A percentile compares a stretch with the other conserved stretches of the same genome.
phyloP scores from a whole-genome alignment of 2,329 filamentous ascomycete genomes.

The Botrytis deweyae region DNA sequence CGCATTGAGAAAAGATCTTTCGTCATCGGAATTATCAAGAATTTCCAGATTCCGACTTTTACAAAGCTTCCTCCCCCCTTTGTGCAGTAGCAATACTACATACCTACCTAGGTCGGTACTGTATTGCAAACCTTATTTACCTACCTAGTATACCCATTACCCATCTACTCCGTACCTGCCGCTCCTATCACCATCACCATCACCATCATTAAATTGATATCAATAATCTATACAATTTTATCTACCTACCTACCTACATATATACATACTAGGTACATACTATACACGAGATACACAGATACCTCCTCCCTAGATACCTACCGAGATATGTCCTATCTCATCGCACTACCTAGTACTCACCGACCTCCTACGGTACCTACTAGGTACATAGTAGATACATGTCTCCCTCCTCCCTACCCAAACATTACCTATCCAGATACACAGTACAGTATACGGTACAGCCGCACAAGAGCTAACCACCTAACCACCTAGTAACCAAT shows the following conservation, averaged over 20 bases:
- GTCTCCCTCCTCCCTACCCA: neutral
- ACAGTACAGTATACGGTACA: neutral
- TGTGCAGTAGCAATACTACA: neutral
- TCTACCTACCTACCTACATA: too few species aligned
- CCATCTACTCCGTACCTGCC: too few species aligned
- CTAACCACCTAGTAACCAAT: neutral
- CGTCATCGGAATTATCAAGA: constrained; percentile 4
- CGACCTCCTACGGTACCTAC: too few species aligned
- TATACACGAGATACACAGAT: neutral
- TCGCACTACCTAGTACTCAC: neutral
- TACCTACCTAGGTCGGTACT: neutral
- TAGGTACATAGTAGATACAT: neutral
- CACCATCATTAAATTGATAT: neutral
- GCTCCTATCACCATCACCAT: too few species aligned
- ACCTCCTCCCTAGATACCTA: neutral
- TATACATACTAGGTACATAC: too few species aligned
- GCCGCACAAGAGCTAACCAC: neutral
- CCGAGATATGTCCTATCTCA: too few species aligned
- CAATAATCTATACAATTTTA: neutral
- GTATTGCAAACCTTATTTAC: neutral
- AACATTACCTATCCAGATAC: neutral
- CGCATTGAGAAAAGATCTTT: neutral
- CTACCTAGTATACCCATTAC: neutral
- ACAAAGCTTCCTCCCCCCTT: neutral
- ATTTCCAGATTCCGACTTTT: neutral